phyloP scores from a whole-genome alignment of 352 stramenopile genomes.

The Thraustochytrium striatum region DNA sequence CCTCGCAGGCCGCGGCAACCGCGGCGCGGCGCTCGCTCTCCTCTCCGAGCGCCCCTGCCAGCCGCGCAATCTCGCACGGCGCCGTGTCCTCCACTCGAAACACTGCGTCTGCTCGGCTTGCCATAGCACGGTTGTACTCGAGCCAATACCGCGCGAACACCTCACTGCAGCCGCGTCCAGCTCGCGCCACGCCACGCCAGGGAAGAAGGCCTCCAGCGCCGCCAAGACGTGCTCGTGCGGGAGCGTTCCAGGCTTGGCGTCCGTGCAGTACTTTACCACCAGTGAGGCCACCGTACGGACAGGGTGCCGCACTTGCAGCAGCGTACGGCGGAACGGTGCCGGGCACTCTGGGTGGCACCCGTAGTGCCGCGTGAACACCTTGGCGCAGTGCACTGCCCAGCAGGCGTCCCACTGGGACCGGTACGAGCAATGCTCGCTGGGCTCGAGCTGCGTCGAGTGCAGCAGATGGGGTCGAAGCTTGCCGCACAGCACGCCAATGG shows the following conservation, averaged over 20 bases:
- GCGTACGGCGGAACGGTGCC: conserved; percentile 38
- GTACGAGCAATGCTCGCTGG: conserved; percentile 53
- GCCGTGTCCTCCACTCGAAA: conserved; percentile 7
- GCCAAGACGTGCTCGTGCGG: conserved; percentile 9
- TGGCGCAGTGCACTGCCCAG: conserved; percentile 55
- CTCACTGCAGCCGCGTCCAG: conserved; percentile 21
- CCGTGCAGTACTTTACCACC: conserved; percentile 55
- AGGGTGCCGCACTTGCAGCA: conserved; percentile 59
- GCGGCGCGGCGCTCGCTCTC: neutral
- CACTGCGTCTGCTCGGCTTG: neutral
- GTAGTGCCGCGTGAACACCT: conserved; percentile 54
- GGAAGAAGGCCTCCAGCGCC: neutral
- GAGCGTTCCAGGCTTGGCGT: conserved; percentile 14
- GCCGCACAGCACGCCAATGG: neutral
- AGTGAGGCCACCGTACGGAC: conserved; percentile 53
- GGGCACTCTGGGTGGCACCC: conserved; percentile 53
- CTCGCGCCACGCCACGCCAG: neutral
- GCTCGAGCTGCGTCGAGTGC: conserved; percentile 55
- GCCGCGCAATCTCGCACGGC: neutral
- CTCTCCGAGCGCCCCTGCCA: neutral
- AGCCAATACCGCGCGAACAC: conserved; percentile 19
- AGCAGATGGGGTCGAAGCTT: conserved; percentile 47
- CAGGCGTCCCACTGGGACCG: conserved; percentile 52
- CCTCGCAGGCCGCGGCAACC: neutral
- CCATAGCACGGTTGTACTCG: conserved; percentile 38